Base-by-base conservation (phyloP, 2,329 filamentous ascomycete genomes). In the Colletotrichum lupini region DNA sequence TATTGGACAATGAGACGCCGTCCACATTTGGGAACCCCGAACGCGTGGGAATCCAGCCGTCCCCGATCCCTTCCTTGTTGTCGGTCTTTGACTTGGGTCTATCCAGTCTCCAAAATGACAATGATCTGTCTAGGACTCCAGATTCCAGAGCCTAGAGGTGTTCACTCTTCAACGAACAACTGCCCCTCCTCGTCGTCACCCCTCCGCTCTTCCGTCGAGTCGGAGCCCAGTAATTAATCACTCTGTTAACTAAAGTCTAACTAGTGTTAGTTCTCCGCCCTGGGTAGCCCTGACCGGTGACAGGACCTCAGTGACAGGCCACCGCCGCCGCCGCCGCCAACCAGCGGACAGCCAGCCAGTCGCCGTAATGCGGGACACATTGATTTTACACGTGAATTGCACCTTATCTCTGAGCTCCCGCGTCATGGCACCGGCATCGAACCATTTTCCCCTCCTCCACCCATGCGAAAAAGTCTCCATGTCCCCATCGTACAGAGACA, bases 341-440 rank as follows among this genome's bases (percentile, higher is more conserved):
- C 16, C 37, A 42, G 37, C 37, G 32, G 32, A 35, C 37, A 5
- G 42, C 42, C 53, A 42, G 22, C 49, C 62, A 63, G 30, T 62
- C 8, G 24, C 64, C 55, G 30, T 56, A 70, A 56, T 58, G 67
- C 67, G 67, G 67, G 70, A 73, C 70, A 61, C 55, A 70, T 60
- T 64, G 68, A 37, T 70, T 73, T 70, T 73, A 73, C 67, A 70
- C 14, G 70, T 52, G 70, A 70, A 73, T 73, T 70, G 6, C 60
- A 59, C 70, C 67, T 73, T 73, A 73, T 73, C 70, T 70, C 67
- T 26, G 16, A 16, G 22, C 30, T 59, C 60, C 70, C 60, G 55
- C 70, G 70, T 70, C 70, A 73, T 73, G 67, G 19, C 46, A 32
- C 26, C 32, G 22, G 30, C 28, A 70, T 73, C 70, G 70, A 64